Evolutionary conservation across 495 filamentous ascomycete species (phyloP).

Genomic region (Pyronema omphalodes): DNA sequence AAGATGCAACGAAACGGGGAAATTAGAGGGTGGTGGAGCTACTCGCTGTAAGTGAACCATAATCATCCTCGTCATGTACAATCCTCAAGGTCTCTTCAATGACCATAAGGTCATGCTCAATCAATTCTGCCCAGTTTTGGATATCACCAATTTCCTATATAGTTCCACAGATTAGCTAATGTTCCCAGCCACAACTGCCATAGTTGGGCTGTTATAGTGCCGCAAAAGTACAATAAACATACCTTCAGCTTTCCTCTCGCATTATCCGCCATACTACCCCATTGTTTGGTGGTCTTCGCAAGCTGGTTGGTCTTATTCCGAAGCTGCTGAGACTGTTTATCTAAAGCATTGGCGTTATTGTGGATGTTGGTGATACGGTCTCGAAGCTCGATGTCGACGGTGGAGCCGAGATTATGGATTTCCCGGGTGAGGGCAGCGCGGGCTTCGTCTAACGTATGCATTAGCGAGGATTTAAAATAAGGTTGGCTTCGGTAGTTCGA

Average conservation of each 20-base stretch:
- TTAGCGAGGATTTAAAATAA: constrained; percentile 2
- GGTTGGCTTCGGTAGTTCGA: not conserved
- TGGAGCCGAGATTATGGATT: constrained; percentile 34
- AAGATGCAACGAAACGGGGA: constrained; percentile 10
- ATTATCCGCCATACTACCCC: constrained; percentile 47
- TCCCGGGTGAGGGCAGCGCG: constrained; percentile 17
- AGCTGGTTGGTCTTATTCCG: constrained; percentile 44
- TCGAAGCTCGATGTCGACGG: constrained; percentile 49
- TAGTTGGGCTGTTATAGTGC: not conserved
- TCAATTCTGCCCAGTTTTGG: constrained; percentile 95
- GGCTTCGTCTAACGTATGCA: constrained; percentile 16
- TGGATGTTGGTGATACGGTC: constrained; percentile 61
- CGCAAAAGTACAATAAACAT: not conserved
- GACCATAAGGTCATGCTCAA: constrained; percentile 77
- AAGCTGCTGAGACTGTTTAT: constrained; percentile 55
- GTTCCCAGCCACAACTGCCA: not conserved
- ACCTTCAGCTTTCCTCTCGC: constrained; percentile 53
- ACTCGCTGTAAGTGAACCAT: not conserved
- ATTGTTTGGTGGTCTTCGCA: constrained; percentile 49
- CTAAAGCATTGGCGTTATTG: constrained; percentile 47
- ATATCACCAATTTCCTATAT: constrained; percentile 69
- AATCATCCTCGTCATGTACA: constrained; percentile 31
- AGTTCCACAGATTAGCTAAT: constrained; percentile 2
- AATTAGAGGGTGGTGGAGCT: constrained; percentile 24
- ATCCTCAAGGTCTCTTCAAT: constrained; percentile 70